Base-by-base conservation (phyloP, 2,329 filamentous ascomycete species). In the Fusarium nodosum region DNA sequence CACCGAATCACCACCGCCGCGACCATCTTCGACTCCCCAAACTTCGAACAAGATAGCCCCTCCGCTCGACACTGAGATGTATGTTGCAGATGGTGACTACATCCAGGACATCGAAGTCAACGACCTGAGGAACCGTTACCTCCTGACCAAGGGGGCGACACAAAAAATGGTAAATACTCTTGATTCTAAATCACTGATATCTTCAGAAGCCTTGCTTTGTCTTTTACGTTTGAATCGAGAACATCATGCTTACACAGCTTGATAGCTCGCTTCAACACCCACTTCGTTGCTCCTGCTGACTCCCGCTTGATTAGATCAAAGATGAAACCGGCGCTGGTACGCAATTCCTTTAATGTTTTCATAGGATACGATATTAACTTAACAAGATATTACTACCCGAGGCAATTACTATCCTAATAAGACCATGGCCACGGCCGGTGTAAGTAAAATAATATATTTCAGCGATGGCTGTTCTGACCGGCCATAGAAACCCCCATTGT, bases 71-170 rank as follows among this genome's bases (percentile, higher is more conserved):
- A 90, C 91, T 75, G 93, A 97, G 76, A 92, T 97, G 79, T 98
- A 98, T 78, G 92, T 97, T 74, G 92, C 94, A 66, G 96, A 98
- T 79, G 96, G 96, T 75, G 96, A 99, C 82, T 98, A 93, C 80
- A 98, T 99, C 82, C 96, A 97, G 81, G 96, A 99, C 78, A 97
- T 99, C 77, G 96, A 98, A 84, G 93, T 99, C 84, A 99, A 99
- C 81, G 95, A 98, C 81, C 83, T 98, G 77, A 91, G 95, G 71
- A 99, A 98, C 80, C 93, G 95, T 75, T 99, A 99, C 81, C 91
- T 94, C 80, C 87, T 99, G 83, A 99, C 95, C 71, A 98, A 97
- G 85, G 94, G 94, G 77, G 92, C 93, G 76, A 97, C 94, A 72
- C 96, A 98, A 86, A 97, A 97, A 89, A 97, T 96, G 95, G 96